Evolutionary conservation across 2,329 filamentous ascomycete genomes (phyloP).

Genomic region (Didymella keratinophila): DNA sequence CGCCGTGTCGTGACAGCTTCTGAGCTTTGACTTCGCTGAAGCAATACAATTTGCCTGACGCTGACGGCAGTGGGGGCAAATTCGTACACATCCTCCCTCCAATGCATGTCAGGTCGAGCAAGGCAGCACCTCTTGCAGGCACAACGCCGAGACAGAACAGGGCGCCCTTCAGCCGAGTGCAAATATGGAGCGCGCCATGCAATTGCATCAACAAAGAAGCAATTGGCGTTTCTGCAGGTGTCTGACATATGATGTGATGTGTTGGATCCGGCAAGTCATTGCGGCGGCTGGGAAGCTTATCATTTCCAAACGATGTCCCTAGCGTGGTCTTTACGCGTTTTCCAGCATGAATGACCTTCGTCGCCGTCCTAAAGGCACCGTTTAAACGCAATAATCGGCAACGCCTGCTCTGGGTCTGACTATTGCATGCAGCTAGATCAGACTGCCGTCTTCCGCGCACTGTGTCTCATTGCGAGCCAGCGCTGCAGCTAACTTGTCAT

Average conservation of each 20-base stretch:
- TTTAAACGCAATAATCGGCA: slow-evolving; percentile 35
- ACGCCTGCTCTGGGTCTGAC: slow-evolving; percentile 31
- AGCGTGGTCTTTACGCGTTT: slow-evolving; percentile 38
- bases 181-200: slow-evolving; percentile 4
- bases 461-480: slow-evolving; percentile 25
- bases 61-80: slow-evolving; percentile 29
- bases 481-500: slow-evolving; percentile 29
- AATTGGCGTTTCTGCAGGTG: slow-evolving; percentile 35
- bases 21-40: slow-evolving; percentile 34
- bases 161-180: slow-evolving; percentile 24
- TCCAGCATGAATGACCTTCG: slow-evolving; percentile 23
- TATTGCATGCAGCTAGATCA: slow-evolving; percentile 41
- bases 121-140: slow-evolving; percentile 26
- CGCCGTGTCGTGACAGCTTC: slow-evolving; percentile 35
- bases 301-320: slow-evolving; percentile 32
- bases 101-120: slow-evolving; percentile 30
- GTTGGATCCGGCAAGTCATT: slow-evolving; percentile 31
- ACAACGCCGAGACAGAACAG: slow-evolving; percentile 13
- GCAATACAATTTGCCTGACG: slow-evolving; percentile 27
- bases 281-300: slow-evolving; percentile 37
- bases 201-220: slow-evolving; percentile 24
- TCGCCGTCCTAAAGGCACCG: slow-evolving; percentile 32
- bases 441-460: slow-evolving; percentile 39
- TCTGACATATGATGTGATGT: slow-evolving; percentile 29
- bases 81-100: slow-evolving; percentile 12